Evolutionary conservation across 306 rosid genomes (phyloP).

Genomic region (Cucurbita pepo): DNA sequence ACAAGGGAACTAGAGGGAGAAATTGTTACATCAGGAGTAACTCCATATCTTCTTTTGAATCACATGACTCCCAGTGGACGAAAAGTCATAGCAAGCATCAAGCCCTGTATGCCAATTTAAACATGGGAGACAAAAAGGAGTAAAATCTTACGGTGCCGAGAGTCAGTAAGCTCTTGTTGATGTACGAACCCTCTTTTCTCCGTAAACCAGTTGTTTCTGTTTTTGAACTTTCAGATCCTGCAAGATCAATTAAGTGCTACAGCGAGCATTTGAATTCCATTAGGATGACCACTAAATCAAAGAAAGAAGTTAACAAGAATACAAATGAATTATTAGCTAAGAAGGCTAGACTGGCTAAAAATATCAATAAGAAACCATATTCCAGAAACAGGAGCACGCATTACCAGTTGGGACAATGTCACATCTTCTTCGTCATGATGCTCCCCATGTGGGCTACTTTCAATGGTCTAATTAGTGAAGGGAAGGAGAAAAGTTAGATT

Average conservation of each 20-base stretch:
- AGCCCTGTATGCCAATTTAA: neutral
- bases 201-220: conserved; percentile 75
- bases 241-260: conserved; percentile 93
- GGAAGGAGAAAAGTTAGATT: conserved; percentile 2
- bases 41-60: neutral
- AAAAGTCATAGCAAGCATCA: neutral
- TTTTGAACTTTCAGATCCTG: conserved; percentile 92
- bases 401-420: conserved; percentile 68
- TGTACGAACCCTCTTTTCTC: conserved; percentile 84
- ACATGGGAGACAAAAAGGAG: neutral
- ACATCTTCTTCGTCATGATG: conserved; percentile 63
- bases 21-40: neutral
- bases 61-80: neutral
- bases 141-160: conserved; percentile 68
- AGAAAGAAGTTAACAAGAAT: neutral
- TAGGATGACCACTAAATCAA: conserved; percentile 1
- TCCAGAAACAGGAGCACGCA: neutral
- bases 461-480: conserved; percentile 48
- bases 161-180: conserved; percentile 75
- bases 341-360: conserved; percentile 2
- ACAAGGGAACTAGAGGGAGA: neutral
- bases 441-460: conserved; percentile 67
- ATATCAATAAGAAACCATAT: neutral
- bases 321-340: neutral
- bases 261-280: conserved; percentile 12